Base-by-base conservation (phyloP, 2,329 filamentous ascomycete species). In the Diaporthe aspalathi region DNA sequence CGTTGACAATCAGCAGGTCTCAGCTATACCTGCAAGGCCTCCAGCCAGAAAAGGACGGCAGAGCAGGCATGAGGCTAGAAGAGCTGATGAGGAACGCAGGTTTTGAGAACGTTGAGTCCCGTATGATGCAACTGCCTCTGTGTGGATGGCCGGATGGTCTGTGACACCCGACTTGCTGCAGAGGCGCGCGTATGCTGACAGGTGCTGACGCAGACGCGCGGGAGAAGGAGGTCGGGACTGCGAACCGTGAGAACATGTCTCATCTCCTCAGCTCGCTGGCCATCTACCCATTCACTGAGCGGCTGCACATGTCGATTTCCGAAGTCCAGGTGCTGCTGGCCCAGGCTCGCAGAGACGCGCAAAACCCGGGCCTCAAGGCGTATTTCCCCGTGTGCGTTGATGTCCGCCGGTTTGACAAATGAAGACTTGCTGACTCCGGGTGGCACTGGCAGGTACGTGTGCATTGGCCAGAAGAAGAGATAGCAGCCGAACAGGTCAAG, bases 81-180 rank as follows among this genome's bases (percentile, higher is more conserved):
- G 81, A 77, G 22, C 85, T 89, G 81, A 86, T 93, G 82, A 83
- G 82, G 54, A 84, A 83, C 56, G 89, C 90, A 9, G 92, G 92
- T 0, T 91, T 94, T 77, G 87, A 87, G 7, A 89, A 93, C 47
- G 86, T 94, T 50, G 91, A 93, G 76, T 85, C 86, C 11, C 85
- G 84, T 63, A 87, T 93, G 82, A 86, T 94, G 72, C 89, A 86
- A 65, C 79, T 94, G 65, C 92, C 91, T 20, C 88, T 93, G 79
- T 93, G 90, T 78, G 89, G 83, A 38, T 94, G 92, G 92, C 85
- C 91, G 24, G 88, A 79, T 74, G 87, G 92, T 94, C 83, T 76
- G 86, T 73, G 57, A 62, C 63, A 63, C 8, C 3, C 24, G 14
- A 65, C 35, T n/a, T 53, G 14, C 43, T 56, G 53, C 40, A 27